A percentile compares a stretch with the other conserved stretches of the same genome.
Conservation (phyloP, 1,284 basidiomycete species). For the Trichosporon coremiiforme region DNA sequence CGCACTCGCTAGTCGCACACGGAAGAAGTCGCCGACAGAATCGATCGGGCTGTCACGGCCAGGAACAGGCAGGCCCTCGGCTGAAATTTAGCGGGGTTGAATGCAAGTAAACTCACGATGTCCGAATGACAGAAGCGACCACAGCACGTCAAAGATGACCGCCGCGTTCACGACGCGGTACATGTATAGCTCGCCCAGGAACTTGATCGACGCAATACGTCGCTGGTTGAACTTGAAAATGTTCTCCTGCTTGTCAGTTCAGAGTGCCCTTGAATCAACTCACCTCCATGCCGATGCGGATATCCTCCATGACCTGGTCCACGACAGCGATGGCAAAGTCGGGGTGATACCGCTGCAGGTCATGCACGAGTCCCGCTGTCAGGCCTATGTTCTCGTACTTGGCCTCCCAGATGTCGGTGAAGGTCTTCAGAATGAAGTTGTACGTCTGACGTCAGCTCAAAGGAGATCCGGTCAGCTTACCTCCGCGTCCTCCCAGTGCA, state of each 20-base stretch:
- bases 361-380: conserved; percentile 91
- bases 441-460: conserved; percentile 49
- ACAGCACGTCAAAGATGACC: conserved; percentile 90
- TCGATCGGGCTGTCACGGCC: conserved; percentile 75
- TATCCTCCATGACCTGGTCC: conserved; percentile 91
- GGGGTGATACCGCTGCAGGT: conserved; percentile 87
- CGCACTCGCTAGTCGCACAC: conserved; percentile 85
- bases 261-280: conserved; percentile 18
- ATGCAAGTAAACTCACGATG: conserved; percentile 68
- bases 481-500: conserved; percentile 85
- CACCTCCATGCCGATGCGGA: conserved; percentile 81
- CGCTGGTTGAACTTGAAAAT: conserved; percentile 94
- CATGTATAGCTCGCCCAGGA: conserved; percentile 95
- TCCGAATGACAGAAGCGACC: conserved; percentile 94
- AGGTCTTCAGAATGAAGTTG: conserved; percentile 67
- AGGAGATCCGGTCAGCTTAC: conserved; percentile 41
- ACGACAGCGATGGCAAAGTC: conserved; percentile 85
- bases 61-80: conserved; percentile 85
- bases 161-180: conserved; percentile 88
- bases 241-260: conserved; percentile 64
- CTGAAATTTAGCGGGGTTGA: conserved; percentile 45
- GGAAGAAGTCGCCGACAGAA: conserved; percentile 94
- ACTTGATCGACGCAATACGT: conserved; percentile 85
- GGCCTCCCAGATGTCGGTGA: conserved; percentile 96
- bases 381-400: conserved; percentile 87